A percentile compares a stretch with the other conserved stretches of the same genome.
phyloP scores from a whole-genome alignment of 495 filamentous ascomycete genomes.

The Ramalina intermedia region DNA sequence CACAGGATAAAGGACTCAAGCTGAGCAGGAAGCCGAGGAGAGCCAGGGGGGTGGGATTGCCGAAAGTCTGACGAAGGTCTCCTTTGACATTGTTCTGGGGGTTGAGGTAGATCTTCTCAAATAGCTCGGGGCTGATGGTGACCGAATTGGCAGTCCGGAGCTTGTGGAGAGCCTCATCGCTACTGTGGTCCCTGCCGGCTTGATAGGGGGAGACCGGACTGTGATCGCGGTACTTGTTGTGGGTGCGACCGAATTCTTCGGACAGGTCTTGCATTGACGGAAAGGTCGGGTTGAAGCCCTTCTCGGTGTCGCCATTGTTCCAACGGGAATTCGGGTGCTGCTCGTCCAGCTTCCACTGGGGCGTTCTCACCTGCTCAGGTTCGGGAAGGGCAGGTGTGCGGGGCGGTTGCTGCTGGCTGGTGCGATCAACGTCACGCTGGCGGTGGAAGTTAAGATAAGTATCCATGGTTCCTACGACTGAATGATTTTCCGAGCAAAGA shows the following conservation, averaged over 20 bases:
- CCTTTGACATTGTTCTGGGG: slow-evolving; percentile 47
- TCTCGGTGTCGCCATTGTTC: slow-evolving; percentile 10
- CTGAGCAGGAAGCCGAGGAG: slow-evolving; percentile 51
- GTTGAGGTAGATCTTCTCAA: slow-evolving; percentile 61
- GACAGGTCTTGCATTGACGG: slow-evolving; percentile 18
- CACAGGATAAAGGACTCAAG: slow-evolving; percentile 47
- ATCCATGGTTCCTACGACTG: slow-evolving; percentile 10
- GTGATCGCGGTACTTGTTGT: slow-evolving; percentile 5
- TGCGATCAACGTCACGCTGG: slow-evolving; percentile 5
- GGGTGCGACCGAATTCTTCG: slow-evolving; percentile 11
- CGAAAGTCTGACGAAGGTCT: slow-evolving; percentile 43
- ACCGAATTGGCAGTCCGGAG: slow-evolving; percentile 37
- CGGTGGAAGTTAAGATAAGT: slow-evolving; percentile 13
- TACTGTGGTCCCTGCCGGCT: slow-evolving; percentile 5
- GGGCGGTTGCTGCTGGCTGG: not conserved
- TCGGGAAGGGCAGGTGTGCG: not conserved
- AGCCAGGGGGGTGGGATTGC: slow-evolving; percentile 54
- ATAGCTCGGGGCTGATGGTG: slow-evolving; percentile 47
- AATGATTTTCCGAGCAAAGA: slow-evolving; percentile 12
- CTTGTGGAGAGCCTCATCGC: slow-evolving; percentile 14
- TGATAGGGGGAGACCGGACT: slow-evolving; percentile 10
- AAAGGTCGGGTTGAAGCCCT: slow-evolving; percentile 27
- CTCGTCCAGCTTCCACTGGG: not conserved
- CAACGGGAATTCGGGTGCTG: not conserved
- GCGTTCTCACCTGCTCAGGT: not conserved